A percentile compares a stretch with the other conserved stretches of the same genome.
phyloP scores from a whole-genome alignment of 2,329 filamentous ascomycete species.

The Apiospora kogelbergensis region DNA sequence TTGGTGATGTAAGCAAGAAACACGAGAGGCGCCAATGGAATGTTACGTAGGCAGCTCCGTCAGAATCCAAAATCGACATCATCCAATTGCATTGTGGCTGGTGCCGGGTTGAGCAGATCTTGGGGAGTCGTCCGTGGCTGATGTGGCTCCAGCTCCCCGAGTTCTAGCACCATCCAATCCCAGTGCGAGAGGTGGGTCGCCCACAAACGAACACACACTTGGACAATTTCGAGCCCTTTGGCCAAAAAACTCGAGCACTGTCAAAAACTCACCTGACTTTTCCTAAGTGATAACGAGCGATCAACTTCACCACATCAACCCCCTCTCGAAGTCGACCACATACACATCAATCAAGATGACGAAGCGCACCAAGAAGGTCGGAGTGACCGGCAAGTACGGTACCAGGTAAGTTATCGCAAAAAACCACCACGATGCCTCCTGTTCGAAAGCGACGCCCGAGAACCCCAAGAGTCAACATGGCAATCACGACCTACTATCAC shows the following conservation, averaged over 20 bases:
- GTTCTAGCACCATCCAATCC: neutral
- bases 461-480: constrained; percentile 2
- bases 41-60: neutral
- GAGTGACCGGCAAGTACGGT: constrained; percentile 98
- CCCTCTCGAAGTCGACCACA: constrained; percentile 17
- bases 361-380: constrained; percentile 87
- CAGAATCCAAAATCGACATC: constrained; percentile 2
- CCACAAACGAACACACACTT: constrained; percentile 7
- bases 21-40: neutral
- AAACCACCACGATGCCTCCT: neutral
- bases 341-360: constrained; percentile 25
- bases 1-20: neutral
- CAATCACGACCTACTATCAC: neutral
- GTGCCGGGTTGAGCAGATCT: neutral
- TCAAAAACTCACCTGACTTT: constrained; percentile 10
- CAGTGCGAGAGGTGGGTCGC: neutral
- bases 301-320: constrained; percentile 16
- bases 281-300: neutral
- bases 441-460: neutral
- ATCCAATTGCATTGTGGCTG: neutral
- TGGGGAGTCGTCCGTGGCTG: neutral
- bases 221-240: constrained; percentile 6
- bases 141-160: neutral
- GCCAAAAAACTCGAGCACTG: constrained; percentile 1
- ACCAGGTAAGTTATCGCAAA: constrained; percentile 67